A percentile compares a stretch with the other conserved stretches of the same genome.
These are phyloP conservation scores for Clitopilus passeckerianus DNA, from an alignment of 768 basidiomycete species.

Conservation along the genomic window DNA sequence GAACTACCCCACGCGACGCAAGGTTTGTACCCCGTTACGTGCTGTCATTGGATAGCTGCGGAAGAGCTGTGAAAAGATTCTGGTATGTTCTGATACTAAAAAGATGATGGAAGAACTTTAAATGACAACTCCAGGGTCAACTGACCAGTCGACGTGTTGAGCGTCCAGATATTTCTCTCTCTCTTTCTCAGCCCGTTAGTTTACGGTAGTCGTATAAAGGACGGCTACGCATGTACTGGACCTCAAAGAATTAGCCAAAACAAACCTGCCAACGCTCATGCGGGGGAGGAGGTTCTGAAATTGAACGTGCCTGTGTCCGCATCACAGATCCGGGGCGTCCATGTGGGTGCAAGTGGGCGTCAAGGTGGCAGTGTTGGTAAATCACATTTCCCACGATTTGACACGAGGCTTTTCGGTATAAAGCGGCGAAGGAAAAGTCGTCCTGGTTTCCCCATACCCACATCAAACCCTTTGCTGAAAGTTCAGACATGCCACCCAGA, in stretches of 20 bases:
- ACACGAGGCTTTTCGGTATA: neutral
- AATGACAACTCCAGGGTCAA: neutral
- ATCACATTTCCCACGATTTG: neutral
- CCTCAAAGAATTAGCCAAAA: neutral
- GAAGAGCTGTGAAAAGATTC: neutral
- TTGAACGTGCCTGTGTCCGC: neutral
- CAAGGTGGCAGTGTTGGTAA: neutral
- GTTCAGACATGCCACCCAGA: conserved; percentile 12
- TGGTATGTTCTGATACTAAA: neutral
- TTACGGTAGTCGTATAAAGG: no score
- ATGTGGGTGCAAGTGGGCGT: neutral
- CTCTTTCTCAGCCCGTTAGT: no score
- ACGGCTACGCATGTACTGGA: neutral
- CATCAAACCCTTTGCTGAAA: neutral
- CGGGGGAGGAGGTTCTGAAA: neutral
- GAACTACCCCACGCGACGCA: neutral
- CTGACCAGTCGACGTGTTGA: neutral
- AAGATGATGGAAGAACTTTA: neutral
- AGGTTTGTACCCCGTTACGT: neutral
- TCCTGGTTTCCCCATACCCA: neutral
- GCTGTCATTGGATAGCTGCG: neutral
- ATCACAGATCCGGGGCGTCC: neutral
- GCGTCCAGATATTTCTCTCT: neutral
- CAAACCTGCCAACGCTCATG: neutral
- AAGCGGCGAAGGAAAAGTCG: neutral